phyloP scores from a whole-genome alignment of 371 early-diverging fungal species.

The Fennellomyces sp. region DNA sequence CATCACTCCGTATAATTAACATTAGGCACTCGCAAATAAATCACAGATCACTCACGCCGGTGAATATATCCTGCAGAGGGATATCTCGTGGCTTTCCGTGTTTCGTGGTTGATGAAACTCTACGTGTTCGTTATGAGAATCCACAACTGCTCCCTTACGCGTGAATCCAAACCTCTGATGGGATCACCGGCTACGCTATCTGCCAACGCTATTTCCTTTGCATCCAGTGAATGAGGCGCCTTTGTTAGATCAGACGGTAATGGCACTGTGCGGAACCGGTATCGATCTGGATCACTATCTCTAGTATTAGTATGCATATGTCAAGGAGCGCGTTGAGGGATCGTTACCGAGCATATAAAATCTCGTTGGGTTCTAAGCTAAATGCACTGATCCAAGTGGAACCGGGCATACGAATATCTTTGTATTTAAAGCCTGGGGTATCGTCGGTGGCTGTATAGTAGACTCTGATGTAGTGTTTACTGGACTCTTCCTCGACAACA shows the following conservation, averaged over 20 bases:
- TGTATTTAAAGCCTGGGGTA: constrained; percentile 1
- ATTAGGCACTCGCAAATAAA: background rate
- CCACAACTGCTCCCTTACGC: background rate
- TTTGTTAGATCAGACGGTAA: constrained; percentile 20
- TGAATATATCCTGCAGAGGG: constrained; percentile 6
- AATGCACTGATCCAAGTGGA: constrained; percentile 41
- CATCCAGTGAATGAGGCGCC: background rate
- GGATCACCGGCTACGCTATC: constrained; percentile 28
- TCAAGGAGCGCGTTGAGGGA: background rate
- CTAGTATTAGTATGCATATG: too few species aligned
- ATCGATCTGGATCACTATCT: constrained; percentile 47
- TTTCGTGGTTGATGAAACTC: constrained; percentile 9
- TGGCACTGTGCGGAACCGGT: constrained; percentile 33
- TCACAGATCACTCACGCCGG: constrained; percentile 9
- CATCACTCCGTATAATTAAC: background rate
- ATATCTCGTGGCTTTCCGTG: background rate
- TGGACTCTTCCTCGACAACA: constrained; percentile 33
- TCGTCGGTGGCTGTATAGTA: constrained; percentile 14
- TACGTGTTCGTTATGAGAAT: background rate
- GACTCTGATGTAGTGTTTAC: constrained; percentile 33
- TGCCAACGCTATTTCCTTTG: constrained; percentile 1
- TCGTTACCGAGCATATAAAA: constrained; percentile 43
- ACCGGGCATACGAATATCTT: constrained; percentile 42
- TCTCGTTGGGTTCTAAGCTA: constrained; percentile 28
- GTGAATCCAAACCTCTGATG: constrained; percentile 16